Base-by-base conservation (phyloP, 495 filamentous ascomycete genomes). In the Parachaetomium inaequale region DNA sequence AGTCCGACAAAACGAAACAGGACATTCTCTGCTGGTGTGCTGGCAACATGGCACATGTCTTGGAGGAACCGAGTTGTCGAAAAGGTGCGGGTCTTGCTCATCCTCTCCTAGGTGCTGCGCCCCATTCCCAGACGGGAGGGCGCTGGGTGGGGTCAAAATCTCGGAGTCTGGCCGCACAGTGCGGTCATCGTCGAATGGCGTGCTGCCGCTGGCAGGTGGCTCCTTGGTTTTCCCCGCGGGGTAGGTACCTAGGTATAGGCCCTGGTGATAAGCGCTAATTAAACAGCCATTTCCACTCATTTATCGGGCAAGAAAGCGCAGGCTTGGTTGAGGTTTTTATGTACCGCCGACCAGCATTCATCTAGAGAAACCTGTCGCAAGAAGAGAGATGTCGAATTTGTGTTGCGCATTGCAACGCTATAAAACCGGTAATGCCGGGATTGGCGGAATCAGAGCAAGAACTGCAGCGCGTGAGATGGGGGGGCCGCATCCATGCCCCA, bases 231-330 rank as follows among this genome's bases (percentile, higher is more conserved):
- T 46, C 26, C 59, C 50, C 36, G 36, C 49, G 25, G 59, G 59
- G 40, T 54, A 46, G 31, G 49, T 14, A 14, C 19, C 14, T 15
- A 7, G 31, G n/a, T n/a, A n/a, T n/a, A n/a, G n/a, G n/a, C n/a
- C n/a, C n/a, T n/a, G n/a, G 17, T 53, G 50, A 53, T 34, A 53
- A 36, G 50, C 50, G 50, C 50, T 34, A 53, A 61, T 61, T 54
- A 54, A 61, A 43, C 49, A 25, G 17, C 55, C 55, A 58, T 58
- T 57, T 32, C 42, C 29, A 23, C 38, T 23, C 31, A 43, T 36
- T 53, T 53, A 36, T 36, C 29, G n/a, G 50, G 3, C 15, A 17
- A 21, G 8, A 36, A 19, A 21, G 10, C 8, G 43, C 21, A 19
- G 14, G 6, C 25, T 57, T 29, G 38, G 15, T 15, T 12, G 40